A percentile compares a stretch with the other conserved stretches of the same genome.
Evolutionary conservation across 371 early-diverging fungal genomes (phyloP).

Genomic region (Funneliformis caledonium): DNA sequence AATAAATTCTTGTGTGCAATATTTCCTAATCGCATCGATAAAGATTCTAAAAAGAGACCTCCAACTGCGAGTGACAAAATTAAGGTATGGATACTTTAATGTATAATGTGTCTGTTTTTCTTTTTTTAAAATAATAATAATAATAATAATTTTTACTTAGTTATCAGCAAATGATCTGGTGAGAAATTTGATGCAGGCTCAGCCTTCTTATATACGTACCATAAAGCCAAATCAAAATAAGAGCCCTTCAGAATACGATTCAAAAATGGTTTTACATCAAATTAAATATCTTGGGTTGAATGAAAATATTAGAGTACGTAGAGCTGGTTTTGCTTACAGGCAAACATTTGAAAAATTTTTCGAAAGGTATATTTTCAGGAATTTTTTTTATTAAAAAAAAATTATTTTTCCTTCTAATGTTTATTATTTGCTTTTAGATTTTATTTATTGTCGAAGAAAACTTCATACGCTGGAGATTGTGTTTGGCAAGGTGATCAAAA

Average conservation of each 20-base stretch:
- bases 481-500: constrained; percentile 87
- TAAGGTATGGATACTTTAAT: constrained; percentile 56
- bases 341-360: constrained; percentile 91
- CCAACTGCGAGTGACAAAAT: constrained; percentile 87
- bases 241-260: constrained; percentile 88
- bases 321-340: constrained; percentile 96
- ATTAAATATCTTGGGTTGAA: constrained; percentile 94
- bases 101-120: neutral
- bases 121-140: neutral
- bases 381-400: too few relatives aligned
- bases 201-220: constrained; percentile 98
- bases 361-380: constrained; percentile 52
- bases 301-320: constrained; percentile 97
- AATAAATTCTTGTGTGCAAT: constrained; percentile 69
- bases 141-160: constrained; percentile 5
- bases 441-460: constrained; percentile 77
- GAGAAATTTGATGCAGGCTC: constrained; percentile 90
- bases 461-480: constrained; percentile 86
- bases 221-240: constrained; percentile 98
- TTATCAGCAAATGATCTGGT: constrained; percentile 71
- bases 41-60: constrained; percentile 87
- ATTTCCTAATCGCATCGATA: constrained; percentile 90
- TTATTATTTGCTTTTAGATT: constrained; percentile 53
- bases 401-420: neutral
- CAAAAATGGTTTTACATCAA: constrained; percentile 92